Evolutionary conservation across 2,329 filamentous ascomycete species (phyloP), one percentile per base, ranked within the genome.

Genomic region (Arthrobotrys musiformis): DNA sequence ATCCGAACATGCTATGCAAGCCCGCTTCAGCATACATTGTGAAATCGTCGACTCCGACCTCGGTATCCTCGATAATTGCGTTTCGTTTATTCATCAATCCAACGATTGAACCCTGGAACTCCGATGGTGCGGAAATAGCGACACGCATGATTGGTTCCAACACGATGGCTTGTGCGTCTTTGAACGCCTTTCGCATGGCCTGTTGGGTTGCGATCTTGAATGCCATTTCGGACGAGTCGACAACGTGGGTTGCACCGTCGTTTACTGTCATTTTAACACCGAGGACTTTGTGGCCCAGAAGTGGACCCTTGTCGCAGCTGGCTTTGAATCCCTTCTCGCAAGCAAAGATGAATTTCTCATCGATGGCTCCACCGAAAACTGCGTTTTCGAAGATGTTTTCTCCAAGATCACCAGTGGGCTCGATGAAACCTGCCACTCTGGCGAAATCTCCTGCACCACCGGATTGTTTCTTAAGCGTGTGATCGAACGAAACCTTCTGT

Each of bases 61-160:
- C 95, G 4, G 94, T 97, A 82, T 99, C 95, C 83, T 93, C 92
- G 82, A 99, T 98, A 61, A 93, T 92, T 37, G 94, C 93, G 82
- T 93, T 95, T 79, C 95, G 90, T 89, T 99, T 99, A 87, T 98
- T 99, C 86, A 99, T 88, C 60, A 99, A 86, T 81, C 93, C 94
- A 69, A 98, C 92, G 79, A 99, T 92, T 83, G 93, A 94, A 82
- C 95, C 95, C 85, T 99, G 95, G 87, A 98, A 99, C 86, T 99
- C 95, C 82, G 92, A 93, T 54, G 95, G 95, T 0, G 95, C 94
- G 33, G 93, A 97, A 82, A 99, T 93, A 78, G 93, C 94, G 0
- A 93, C 97, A 88, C 97, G 98, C 95, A 99, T 99, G 67, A 99
- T 86, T 4, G 95, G 95, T 85, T 99, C 95, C 37, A 99, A 89